phyloP scores from a whole-genome alignment of 192 early-diverging fungal genomes.

The Backusella mclennaniae region DNA sequence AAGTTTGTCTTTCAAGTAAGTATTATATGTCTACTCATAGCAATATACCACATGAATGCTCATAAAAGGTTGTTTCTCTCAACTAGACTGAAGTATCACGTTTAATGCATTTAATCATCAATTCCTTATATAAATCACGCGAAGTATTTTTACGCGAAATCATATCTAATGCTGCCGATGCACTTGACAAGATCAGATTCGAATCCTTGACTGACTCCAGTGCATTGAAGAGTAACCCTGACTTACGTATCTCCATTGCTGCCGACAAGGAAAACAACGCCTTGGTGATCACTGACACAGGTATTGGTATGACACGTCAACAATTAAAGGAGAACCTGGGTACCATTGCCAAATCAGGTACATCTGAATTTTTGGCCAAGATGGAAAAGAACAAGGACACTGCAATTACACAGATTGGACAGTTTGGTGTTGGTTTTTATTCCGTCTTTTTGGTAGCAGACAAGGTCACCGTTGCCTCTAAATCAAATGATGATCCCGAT shows the following conservation, averaged over 20 bases:
- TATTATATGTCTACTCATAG: neutral
- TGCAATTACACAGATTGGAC: slow-evolving; percentile 84
- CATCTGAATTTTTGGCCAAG: slow-evolving; percentile 81
- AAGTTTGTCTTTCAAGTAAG: slow-evolving; percentile 36
- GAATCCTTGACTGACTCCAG: slow-evolving; percentile 66
- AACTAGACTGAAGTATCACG: slow-evolving; percentile 83
- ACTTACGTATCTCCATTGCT: slow-evolving; percentile 82
- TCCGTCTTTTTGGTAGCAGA: slow-evolving; percentile 96
- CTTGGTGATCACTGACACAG: slow-evolving; percentile 87
- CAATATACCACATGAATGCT: neutral
- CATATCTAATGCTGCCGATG: slow-evolving; percentile 95
- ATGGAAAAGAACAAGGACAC: slow-evolving; percentile 78
- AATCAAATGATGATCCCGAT: slow-evolving; percentile 76
- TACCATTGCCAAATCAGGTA: slow-evolving; percentile 98
- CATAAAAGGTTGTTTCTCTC: neutral
- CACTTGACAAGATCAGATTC: slow-evolving; percentile 92
- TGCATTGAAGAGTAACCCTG: slow-evolving; percentile 56
- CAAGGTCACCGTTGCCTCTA: slow-evolving; percentile 88
- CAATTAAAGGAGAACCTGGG: slow-evolving; percentile 91
- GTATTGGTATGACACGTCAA: slow-evolving; percentile 93
- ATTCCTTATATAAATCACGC: slow-evolving; percentile 92
- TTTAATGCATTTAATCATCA: slow-evolving; percentile 93
- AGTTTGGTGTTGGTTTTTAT: slow-evolving; percentile 99
- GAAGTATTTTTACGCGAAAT: slow-evolving; percentile 98
- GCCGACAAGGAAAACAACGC: slow-evolving; percentile 72